These are phyloP conservation scores for Ogataea trehaloabstinens DNA, from an alignment of 805 yeast species.

Conservation along the genomic window DNA sequence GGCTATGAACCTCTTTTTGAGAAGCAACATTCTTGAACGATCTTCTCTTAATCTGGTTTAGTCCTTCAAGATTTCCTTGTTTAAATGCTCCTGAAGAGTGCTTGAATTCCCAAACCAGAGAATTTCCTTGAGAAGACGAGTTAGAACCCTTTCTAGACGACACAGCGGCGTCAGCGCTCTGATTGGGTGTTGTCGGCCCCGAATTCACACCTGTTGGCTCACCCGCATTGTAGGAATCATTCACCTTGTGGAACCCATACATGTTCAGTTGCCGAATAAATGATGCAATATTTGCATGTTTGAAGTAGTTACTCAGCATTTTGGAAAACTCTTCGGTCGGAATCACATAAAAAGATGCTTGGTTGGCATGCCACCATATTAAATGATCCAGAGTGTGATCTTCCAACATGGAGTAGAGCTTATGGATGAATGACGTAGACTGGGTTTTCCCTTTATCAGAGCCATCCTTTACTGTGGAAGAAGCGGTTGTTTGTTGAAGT, in stretches of 20 bases:
- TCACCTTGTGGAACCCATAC: constrained; percentile 80
- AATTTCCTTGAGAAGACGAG: constrained; percentile 15
- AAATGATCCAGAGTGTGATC: constrained; percentile 68
- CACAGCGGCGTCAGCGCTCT: constrained; percentile 8
- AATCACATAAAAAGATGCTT: constrained; percentile 65
- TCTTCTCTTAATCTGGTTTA: constrained; percentile 76
- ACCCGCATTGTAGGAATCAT: constrained; percentile 40
- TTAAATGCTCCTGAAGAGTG: constrained; percentile 78
- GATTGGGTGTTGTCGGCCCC: not conserved
- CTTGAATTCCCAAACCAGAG: constrained; percentile 75
- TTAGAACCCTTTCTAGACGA: constrained; percentile 23
- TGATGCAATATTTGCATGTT: constrained; percentile 77
- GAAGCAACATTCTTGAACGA: constrained; percentile 38
- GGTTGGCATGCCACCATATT: constrained; percentile 80
- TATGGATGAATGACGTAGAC: constrained; percentile 68
- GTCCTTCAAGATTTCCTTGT: constrained; percentile 74
- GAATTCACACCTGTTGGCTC: constrained; percentile 8
- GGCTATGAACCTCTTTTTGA: constrained; percentile 30
- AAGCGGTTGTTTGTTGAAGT: too few relatives aligned
- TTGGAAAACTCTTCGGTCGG: constrained; percentile 88
- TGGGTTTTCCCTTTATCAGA: constrained; percentile 20
- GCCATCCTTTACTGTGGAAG: constrained; percentile 1
- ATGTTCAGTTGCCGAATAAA: constrained; percentile 78
- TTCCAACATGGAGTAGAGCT: constrained; percentile 86
- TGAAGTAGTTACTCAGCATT: constrained; percentile 65